A percentile compares a stretch with the other conserved stretches of the same genome.
phyloP scores from a whole-genome alignment of 164 flowering plant species.

The Berberis vulgaris region DNA sequence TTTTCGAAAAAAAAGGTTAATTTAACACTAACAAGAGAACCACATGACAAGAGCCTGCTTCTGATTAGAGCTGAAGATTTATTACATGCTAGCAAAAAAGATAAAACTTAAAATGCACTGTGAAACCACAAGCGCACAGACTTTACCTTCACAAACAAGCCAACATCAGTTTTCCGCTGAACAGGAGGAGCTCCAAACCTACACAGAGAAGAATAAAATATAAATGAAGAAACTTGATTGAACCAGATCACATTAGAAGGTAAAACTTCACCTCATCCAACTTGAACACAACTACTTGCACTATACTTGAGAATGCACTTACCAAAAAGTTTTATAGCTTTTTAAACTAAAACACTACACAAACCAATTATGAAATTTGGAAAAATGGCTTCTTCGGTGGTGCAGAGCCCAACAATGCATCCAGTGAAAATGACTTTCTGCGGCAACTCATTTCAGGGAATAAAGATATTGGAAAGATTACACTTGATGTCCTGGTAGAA shows the following conservation, averaged over 20 bases:
- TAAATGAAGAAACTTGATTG: conserved; percentile 3
- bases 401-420: neutral
- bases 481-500: too few relatives aligned
- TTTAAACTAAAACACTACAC: conserved; percentile 19
- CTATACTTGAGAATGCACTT: conserved; percentile 8
- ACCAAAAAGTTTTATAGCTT: conserved; percentile 9
- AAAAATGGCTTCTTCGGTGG: neutral
- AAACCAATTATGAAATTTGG: conserved; percentile 2
- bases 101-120: too few relatives aligned
- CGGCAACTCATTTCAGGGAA: neutral
- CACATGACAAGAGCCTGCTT: too few relatives aligned
- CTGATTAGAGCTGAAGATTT: too few relatives aligned
- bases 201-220: conserved; percentile 25
- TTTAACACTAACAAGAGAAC: too few relatives aligned
- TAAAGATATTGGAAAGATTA: too few relatives aligned
- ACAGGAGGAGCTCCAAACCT: conserved; percentile 30
- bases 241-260: neutral
- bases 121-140: too few relatives aligned
- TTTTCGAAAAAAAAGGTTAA: too few relatives aligned
- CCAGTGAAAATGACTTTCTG: neutral
- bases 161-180: conserved; percentile 32
- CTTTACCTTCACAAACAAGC: conserved; percentile 38
- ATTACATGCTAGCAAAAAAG: too few relatives aligned
- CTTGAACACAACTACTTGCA: neutral
- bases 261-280: neutral